A percentile compares a stretch with the other conserved stretches of the same genome.
Conservation (phyloP, 2,329 filamentous ascomycete species). For the Coniochaeta prunicola region DNA sequence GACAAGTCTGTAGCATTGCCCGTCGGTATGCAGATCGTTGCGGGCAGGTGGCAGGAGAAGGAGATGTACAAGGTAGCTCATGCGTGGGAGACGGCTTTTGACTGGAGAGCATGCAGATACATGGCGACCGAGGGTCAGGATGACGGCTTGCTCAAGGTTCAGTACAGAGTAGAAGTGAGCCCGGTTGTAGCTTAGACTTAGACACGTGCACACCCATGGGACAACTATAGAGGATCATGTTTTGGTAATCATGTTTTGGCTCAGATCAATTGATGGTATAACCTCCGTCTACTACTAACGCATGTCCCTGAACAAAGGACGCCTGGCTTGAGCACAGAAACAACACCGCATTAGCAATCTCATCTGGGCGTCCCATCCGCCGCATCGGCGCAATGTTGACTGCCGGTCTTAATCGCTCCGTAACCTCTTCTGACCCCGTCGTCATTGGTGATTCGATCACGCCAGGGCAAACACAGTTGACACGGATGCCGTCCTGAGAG, state of each 20-base stretch:
- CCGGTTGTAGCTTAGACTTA: neutral
- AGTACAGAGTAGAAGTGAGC: neutral
- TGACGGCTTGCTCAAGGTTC: neutral
- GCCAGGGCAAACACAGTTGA: slow-evolving; percentile 33
- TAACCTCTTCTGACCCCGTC: slow-evolving; percentile 28
- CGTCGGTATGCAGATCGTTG: slow-evolving; percentile 49
- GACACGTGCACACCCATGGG: neutral
- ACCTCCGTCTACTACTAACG: slow-evolving; percentile 44
- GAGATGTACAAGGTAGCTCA: slow-evolving; percentile 33
- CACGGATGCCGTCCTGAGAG: slow-evolving; percentile 29
- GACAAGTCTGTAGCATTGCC: slow-evolving; percentile 32
- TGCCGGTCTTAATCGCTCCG: slow-evolving; percentile 29
- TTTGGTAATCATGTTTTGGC: neutral
- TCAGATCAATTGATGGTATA: slow-evolving; percentile 36
- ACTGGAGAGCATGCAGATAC: slow-evolving; percentile 26
- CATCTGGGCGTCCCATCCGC: slow-evolving; percentile 40
- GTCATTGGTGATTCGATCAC: slow-evolving; percentile 40
- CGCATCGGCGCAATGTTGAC: slow-evolving; percentile 41
- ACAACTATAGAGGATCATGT: neutral
- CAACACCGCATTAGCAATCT: slow-evolving; percentile 40
- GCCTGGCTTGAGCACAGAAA: slow-evolving; percentile 41
- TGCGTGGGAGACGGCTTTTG: slow-evolving; percentile 37
- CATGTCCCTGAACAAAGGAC: slow-evolving; percentile 44
- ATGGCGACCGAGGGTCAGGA: neutral
- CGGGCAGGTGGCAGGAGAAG: slow-evolving; percentile 42